Base-by-base conservation (phyloP, 805 yeast species). In the Pichia sporocuriosa region DNA sequence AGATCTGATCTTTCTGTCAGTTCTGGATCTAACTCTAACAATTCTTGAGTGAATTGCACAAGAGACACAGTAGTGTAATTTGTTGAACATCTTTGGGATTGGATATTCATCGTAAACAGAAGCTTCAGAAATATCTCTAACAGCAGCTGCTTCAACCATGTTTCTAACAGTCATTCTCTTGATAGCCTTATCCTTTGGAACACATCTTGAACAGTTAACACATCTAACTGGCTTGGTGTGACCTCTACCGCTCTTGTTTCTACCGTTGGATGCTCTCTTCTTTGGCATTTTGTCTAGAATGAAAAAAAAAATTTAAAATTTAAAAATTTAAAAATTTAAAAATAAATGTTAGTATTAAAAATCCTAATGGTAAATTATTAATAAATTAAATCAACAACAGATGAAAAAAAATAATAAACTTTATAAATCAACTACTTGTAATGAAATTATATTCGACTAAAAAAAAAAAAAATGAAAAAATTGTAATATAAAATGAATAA, bases 261-360 rank as follows among this genome's bases (percentile, higher is more conserved):
- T 90, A 83, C 99, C 99, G 97, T 89, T 88, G 93, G 97, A 88
- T 75, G 97, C 88, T 89, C 99, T 90, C 97, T 93, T 93, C 87
- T 93, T 93, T 76, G 98, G 97, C 99, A 93, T 93, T 57, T 72
- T 81, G 72, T 56, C 52, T 56, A n/a, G n/a, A n/a, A n/a, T n/a
- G n/a, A n/a, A n/a, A n/a, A n/a, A n/a, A n/a, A n/a, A n/a, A n/a
- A n/a, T n/a, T n/a, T n/a, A n/a, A n/a, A n/a, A n/a, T n/a, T n/a
- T n/a, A n/a, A n/a, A n/a, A n/a, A n/a, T n/a, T n/a, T n/a, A n/a
- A n/a, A n/a, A n/a, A n/a, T n/a, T n/a, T n/a, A n/a, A n/a, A n/a
- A n/a, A n/a, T n/a, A n/a, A n/a, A n/a, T n/a, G n/a, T n/a, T n/a
- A n/a, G n/a, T n/a, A n/a, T n/a, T n/a, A n/a, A n/a, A n/a, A n/a